Evolutionary conservation across 1,139 yeast species (phyloP).

Genomic region (Hemisphaericaspora xylanilytica): DNA sequence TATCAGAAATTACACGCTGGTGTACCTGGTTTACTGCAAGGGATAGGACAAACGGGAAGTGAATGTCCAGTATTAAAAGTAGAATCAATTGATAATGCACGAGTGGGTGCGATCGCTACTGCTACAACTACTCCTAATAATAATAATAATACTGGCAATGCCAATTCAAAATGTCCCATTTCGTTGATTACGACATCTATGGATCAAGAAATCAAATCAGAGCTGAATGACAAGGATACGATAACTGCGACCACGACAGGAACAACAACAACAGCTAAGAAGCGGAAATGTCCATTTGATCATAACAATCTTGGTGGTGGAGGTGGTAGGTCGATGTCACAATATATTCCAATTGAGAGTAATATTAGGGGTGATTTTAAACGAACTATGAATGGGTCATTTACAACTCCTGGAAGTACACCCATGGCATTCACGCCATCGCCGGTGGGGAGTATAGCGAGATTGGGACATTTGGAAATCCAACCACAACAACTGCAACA

Average conservation of each 20-base stretch:
- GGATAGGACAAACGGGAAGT: slow-evolving; percentile 3
- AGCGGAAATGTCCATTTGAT: slow-evolving; percentile 35
- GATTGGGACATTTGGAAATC: not conserved
- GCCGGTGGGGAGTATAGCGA: not conserved
- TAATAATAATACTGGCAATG: no score
- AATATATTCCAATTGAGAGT: slow-evolving; percentile 25
- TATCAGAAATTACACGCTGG: slow-evolving; percentile 38
- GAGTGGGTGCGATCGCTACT: not conserved
- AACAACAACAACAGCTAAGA: no score
- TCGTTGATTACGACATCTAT: slow-evolving; percentile 29
- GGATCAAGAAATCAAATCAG: slow-evolving; percentile 8
- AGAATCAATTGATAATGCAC: slow-evolving; percentile 5
- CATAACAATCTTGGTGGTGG: slow-evolving; percentile 21
- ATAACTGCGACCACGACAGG: no score
- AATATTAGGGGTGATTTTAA: slow-evolving; percentile 20
- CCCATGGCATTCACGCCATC: not conserved
- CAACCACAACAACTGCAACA: not conserved
- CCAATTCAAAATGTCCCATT: slow-evolving; percentile 31
- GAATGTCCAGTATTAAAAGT: slow-evolving; percentile 13
- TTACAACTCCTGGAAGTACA: no score
- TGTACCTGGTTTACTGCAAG: slow-evolving; percentile 30
- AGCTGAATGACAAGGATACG: no score
- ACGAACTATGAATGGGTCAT: not conserved
- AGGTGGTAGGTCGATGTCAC: slow-evolving; percentile 15
- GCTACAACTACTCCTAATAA: no score